A percentile compares a stretch with the other conserved stretches of the same genome.
These are phyloP conservation scores for Penicillium egyptiacum DNA, from an alignment of 495 filamentous ascomycete genomes.

Conservation along the genomic window DNA sequence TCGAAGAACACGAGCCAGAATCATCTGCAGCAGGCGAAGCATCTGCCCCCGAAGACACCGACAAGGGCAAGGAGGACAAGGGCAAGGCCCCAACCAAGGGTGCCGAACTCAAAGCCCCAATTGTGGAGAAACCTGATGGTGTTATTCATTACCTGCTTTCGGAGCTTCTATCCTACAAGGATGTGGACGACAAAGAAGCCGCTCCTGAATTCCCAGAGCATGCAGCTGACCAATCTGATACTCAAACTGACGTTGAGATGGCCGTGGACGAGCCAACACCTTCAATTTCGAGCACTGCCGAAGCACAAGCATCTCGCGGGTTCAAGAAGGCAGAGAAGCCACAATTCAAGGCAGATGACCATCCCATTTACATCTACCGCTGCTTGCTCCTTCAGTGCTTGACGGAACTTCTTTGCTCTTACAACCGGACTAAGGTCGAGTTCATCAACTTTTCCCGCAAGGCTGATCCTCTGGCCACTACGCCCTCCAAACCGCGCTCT, in stretches of 20 bases:
- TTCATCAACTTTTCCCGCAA: conserved; percentile 98
- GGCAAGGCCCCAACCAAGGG: conserved; percentile 64
- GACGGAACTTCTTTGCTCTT: conserved; percentile 87
- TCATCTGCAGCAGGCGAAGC: conserved; percentile 32
- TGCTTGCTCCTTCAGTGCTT: conserved; percentile 94
- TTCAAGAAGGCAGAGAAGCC: conserved; percentile 70
- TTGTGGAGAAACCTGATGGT: conserved; percentile 90
- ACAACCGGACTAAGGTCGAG: conserved; percentile 92
- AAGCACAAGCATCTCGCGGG: conserved; percentile 29
- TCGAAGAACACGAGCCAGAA: conserved; percentile 34
- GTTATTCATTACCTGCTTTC: conserved; percentile 96
- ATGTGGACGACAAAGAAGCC: conserved; percentile 79
- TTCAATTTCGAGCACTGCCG: conserved; percentile 36
- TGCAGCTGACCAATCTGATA: conserved; percentile 33
- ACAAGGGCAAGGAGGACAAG: conserved; percentile 57
- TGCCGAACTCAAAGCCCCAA: conserved; percentile 72
- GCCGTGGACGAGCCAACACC: conserved; percentile 39
- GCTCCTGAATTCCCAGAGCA: conserved; percentile 51
- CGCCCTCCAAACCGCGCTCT: conserved; percentile 90
- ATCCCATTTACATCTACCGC: conserved; percentile 93
- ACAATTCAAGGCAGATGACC: conserved; percentile 85
- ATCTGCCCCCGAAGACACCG: conserved; percentile 48
- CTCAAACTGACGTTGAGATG: conserved; percentile 55
- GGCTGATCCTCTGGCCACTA: conserved; percentile 75
- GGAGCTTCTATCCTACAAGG: conserved; percentile 86